A percentile compares a stretch with the other conserved stretches of the same genome.
phyloP scores from a whole-genome alignment of 495 filamentous ascomycete genomes.

The Trichocladium antarcticum region DNA sequence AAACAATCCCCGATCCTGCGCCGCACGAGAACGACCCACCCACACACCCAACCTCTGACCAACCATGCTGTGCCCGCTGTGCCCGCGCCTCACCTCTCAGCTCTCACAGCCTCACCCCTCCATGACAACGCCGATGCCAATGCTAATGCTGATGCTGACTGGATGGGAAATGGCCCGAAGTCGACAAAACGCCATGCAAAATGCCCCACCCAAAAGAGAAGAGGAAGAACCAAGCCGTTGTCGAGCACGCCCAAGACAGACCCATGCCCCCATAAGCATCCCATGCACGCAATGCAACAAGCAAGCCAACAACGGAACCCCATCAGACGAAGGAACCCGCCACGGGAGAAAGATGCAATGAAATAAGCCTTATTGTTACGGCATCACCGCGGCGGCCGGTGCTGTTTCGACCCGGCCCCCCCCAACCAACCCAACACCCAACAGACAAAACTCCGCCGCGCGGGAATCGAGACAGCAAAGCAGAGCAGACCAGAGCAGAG shows the following conservation, averaged over 20 bases:
- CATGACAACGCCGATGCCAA: neutral
- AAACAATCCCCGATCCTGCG: neutral
- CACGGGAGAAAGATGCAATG: too few species aligned
- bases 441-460: too few species aligned
- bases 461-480: neutral
- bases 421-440: too few species aligned
- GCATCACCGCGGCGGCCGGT: neutral
- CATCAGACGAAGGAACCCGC: too few species aligned
- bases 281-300: too few species aligned
- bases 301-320: too few species aligned
- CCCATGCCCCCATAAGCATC: too few species aligned
- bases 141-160: neutral
- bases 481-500: neutral
- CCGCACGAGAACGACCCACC: neutral
- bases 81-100: neutral
- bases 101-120: neutral
- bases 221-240: too few species aligned
- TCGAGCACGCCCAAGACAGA: too few species aligned
- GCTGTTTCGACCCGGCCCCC: conserved; percentile 5
- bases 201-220: too few species aligned
- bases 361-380: too few species aligned
- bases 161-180: neutral
- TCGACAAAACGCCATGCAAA: too few species aligned
- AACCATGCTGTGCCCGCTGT: neutral
- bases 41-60: neutral